Conservation (phyloP, 257 asterid species). For the Jacaranda copaia region DNA sequence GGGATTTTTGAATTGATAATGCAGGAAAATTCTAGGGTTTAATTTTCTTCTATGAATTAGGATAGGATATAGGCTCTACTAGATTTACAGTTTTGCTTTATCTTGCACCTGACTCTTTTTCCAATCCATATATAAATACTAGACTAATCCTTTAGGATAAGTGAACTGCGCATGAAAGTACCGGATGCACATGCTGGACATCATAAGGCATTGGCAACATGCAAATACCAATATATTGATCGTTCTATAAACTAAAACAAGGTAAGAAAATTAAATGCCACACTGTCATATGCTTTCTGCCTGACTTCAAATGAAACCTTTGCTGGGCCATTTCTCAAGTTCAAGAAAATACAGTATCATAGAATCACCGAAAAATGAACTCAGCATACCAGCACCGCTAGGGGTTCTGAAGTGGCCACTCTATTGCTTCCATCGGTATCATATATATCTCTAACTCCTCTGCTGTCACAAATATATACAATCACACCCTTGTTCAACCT, state of each 20-base stretch:
- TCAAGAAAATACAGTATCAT: not conserved
- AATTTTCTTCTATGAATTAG: too few relatives aligned
- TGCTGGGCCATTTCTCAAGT: not conserved
- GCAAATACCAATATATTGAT: too few relatives aligned
- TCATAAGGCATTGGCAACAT: too few relatives aligned
- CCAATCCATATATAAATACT: too few relatives aligned
- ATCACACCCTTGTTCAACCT: constrained; percentile 99
- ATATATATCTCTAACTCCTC: constrained; percentile 94
- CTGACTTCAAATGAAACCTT: not conserved
- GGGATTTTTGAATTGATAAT: too few relatives aligned
- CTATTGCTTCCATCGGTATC: constrained; percentile 95
- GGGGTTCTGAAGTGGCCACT: constrained; percentile 85
- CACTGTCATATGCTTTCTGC: not conserved
- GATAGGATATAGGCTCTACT: too few relatives aligned
- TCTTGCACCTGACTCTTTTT: too few relatives aligned
- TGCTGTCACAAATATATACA: constrained; percentile 93
- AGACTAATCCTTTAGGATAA: too few relatives aligned
- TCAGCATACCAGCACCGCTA: constrained; percentile 78
- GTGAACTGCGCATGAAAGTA: too few relatives aligned
- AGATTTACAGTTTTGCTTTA: too few relatives aligned
- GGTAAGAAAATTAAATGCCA: not conserved
- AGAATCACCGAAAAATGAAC: constrained; percentile 13
- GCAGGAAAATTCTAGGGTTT: too few relatives aligned
- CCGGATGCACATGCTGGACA: too few relatives aligned
- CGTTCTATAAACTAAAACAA: not conserved